These are phyloP conservation scores for Ogataea methylovora DNA, from an alignment of 805 yeast species.

Conservation along the genomic window DNA sequence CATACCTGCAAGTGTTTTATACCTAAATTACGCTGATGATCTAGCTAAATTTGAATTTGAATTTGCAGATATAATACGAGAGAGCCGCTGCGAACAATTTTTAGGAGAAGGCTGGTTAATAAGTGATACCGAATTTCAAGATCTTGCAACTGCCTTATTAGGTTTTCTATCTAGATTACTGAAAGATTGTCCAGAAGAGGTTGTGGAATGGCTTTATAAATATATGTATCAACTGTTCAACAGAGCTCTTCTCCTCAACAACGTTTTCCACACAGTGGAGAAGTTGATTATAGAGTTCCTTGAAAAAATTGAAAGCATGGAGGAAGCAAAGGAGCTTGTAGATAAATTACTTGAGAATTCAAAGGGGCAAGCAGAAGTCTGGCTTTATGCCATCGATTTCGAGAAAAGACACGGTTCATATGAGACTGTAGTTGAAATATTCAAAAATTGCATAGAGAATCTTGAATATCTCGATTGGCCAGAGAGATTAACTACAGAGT, in stretches of 20 bases:
- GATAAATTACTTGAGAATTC: slow-evolving; percentile 9
- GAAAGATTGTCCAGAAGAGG: slow-evolving; percentile 4
- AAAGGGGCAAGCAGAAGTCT: slow-evolving; percentile 39
- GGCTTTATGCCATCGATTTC: slow-evolving; percentile 38
- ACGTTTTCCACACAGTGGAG: slow-evolving; percentile 37
- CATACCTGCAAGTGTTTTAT: too few species aligned
- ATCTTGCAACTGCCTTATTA: too few species aligned
- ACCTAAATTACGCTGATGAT: too few species aligned
- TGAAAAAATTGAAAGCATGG: slow-evolving; percentile 24
- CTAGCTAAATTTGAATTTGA: too few species aligned
- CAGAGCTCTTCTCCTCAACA: slow-evolving; percentile 23
- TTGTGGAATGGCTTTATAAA: slow-evolving; percentile 4
- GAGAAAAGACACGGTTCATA: slow-evolving; percentile 25
- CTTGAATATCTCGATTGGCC: slow-evolving; percentile 38
- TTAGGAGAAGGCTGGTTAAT: too few species aligned
- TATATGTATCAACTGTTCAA: slow-evolving; percentile 19
- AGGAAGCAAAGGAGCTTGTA: slow-evolving; percentile 17
- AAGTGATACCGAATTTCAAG: too few species aligned
- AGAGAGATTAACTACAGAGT: slow-evolving; percentile 39
- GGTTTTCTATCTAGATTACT: too few species aligned
- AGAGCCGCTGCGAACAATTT: too few species aligned
- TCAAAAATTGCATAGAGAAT: slow-evolving; percentile 24
- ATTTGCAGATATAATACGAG: too few species aligned
- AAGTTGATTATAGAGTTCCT: slow-evolving; percentile 29
- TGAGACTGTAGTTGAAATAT: slow-evolving; percentile 18